Evolutionary conservation across 2,329 filamentous ascomycete genomes (phyloP).

Genomic region (Fusarium mexicanum): DNA sequence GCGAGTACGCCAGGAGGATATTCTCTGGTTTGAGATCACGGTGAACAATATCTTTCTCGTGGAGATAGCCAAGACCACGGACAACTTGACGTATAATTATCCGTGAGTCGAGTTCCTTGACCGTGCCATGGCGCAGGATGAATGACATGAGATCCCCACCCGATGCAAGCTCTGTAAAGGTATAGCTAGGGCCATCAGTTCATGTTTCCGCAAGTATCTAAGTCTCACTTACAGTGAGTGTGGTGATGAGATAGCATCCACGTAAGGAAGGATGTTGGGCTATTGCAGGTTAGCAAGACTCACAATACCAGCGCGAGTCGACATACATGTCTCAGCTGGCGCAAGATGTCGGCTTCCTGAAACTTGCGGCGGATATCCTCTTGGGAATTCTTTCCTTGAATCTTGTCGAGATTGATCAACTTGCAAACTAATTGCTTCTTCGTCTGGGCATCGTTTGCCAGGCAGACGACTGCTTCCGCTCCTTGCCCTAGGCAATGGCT

Average conservation of each 20-base stretch:
- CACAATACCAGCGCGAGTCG: neutral
- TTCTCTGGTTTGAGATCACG: constrained; percentile 66
- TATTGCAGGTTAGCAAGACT: constrained; percentile 42
- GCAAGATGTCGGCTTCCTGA: constrained; percentile 63
- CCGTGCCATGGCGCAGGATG: constrained; percentile 47
- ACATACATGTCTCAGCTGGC: constrained; percentile 63
- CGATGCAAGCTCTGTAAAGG: constrained; percentile 66
- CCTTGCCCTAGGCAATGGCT: constrained; percentile 51
- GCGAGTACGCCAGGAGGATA: constrained; percentile 59
- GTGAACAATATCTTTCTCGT: constrained; percentile 60
- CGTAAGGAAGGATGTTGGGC: constrained; percentile 65
- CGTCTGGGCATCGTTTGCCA: constrained; percentile 58
- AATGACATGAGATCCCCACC: constrained; percentile 65
- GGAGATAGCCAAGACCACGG: constrained; percentile 58
- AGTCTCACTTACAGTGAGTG: constrained; percentile 55
- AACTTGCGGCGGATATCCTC: constrained; percentile 51
- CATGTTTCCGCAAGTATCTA: neutral
- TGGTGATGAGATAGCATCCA: constrained; percentile 60
- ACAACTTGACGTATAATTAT: constrained; percentile 60
- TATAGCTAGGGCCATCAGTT: constrained; percentile 52
- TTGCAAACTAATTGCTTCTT: constrained; percentile 75
- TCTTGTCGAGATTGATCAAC: constrained; percentile 61
- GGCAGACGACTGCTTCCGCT: constrained; percentile 50
- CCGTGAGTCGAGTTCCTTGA: constrained; percentile 55
- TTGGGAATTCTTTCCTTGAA: constrained; percentile 40